Percentiles rank a stretch among this genome's conserved stretches.
Evolutionary conservation across 2,329 filamentous ascomycete genomes (phyloP).

Genomic region (Penicillium concentricum): DNA sequence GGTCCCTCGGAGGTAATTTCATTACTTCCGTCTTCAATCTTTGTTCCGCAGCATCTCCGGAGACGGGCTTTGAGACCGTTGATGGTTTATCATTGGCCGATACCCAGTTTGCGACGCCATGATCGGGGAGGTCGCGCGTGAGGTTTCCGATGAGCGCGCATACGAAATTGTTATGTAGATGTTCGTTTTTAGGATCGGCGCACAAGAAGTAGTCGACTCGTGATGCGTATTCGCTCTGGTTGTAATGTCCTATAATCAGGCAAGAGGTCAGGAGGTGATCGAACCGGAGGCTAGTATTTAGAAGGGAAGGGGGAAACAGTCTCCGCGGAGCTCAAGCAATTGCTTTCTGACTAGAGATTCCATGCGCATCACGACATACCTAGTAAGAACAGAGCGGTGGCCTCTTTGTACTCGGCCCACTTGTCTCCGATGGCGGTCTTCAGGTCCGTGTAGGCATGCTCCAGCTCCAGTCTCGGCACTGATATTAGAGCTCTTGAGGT

Average conservation of each 20-base stretch:
- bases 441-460: constrained; percentile 61
- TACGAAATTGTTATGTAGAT: constrained; percentile 63
- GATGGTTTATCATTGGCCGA: constrained; percentile 57
- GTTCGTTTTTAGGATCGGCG: constrained; percentile 52
- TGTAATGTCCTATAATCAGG: constrained; percentile 51
- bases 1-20: constrained; percentile 59
- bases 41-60: constrained; percentile 62
- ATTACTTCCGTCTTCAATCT: constrained; percentile 64
- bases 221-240: constrained; percentile 60
- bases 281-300: constrained; percentile 3
- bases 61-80: constrained; percentile 50
- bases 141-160: constrained; percentile 60
- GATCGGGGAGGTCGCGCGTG: constrained; percentile 59
- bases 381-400: constrained; percentile 57
- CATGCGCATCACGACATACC: constrained; percentile 42
- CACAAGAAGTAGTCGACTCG: constrained; percentile 57
- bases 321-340: neutral
- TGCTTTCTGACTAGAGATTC: neutral
- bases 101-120: constrained; percentile 64
- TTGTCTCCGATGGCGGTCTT: constrained; percentile 60
- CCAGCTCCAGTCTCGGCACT: constrained; percentile 62
- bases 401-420: constrained; percentile 61
- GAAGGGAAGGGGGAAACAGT: neutral
- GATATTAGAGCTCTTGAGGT: constrained; percentile 51
- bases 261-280: constrained; percentile 22